These are phyloP conservation scores for Phellinidium pouzarii DNA, from an alignment of 1,284 basidiomycete genomes.

Conservation along the genomic window DNA sequence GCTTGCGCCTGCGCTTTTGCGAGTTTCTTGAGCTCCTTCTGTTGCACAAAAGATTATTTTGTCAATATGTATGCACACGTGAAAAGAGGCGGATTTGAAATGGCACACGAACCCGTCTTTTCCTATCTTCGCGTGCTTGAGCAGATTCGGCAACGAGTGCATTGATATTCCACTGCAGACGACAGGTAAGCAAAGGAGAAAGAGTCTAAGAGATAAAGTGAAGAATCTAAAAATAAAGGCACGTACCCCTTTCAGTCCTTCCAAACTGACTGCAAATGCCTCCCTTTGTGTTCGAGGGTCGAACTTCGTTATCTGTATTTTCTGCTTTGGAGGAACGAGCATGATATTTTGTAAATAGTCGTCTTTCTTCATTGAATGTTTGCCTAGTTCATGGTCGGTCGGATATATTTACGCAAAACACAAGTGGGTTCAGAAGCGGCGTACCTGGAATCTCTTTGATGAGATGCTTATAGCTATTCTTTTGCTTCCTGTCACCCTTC, in stretches of 20 bases:
- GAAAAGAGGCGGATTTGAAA: too few species aligned
- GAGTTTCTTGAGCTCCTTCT: conserved; percentile 70
- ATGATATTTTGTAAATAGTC: conserved; percentile 62
- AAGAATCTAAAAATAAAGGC: conserved; percentile 16
- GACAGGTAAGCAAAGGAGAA: conserved; percentile 20
- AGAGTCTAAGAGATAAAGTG: conserved; percentile 20
- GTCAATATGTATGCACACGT: background rate
- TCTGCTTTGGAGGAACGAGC: conserved; percentile 65
- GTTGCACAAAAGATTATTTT: conserved; percentile 19
- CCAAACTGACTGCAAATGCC: conserved; percentile 64
- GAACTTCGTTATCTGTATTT: conserved; percentile 55
- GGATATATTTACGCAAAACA: conserved; percentile 11
- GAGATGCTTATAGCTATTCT: conserved; percentile 70
- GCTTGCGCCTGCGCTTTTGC: conserved; percentile 54
- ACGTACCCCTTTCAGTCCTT: conserved; percentile 72
- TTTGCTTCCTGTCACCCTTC: conserved; percentile 67
- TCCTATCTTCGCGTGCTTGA: conserved; percentile 72
- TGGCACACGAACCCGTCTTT: conserved; percentile 55
- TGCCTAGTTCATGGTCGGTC: conserved; percentile 38
- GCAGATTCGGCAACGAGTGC: conserved; percentile 59
- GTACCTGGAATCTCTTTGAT: conserved; percentile 70
- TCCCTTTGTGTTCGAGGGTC: conserved; percentile 61
- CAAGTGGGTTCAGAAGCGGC: conserved; percentile 25
- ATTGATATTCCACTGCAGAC: conserved; percentile 65
- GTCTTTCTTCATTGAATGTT: conserved; percentile 78